phyloP scores from a whole-genome alignment of 78 protist species.

The Dictyostelium brefeldianum region DNA sequence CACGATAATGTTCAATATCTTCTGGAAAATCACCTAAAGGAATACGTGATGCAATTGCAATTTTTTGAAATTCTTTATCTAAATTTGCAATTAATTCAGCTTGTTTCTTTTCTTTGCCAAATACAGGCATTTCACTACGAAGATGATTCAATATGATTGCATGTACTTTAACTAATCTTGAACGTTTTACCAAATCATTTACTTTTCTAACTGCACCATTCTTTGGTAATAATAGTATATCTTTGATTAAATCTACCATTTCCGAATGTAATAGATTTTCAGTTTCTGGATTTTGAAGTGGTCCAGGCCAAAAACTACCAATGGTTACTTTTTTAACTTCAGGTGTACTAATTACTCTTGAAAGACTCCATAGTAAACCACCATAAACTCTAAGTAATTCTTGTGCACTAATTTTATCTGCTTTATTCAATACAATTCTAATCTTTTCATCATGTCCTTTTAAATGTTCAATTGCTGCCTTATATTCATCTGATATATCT shows the following conservation, averaged over 20 bases:
- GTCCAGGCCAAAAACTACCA: constrained; percentile 94
- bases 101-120: constrained; percentile 88
- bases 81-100: constrained; percentile 77
- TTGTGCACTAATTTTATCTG: constrained; percentile 90
- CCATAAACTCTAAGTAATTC: constrained; percentile 96
- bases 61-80: constrained; percentile 64
- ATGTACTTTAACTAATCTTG: constrained; percentile 86
- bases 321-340: constrained; percentile 94
- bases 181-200: constrained; percentile 93
- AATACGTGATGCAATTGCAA: constrained; percentile 45
- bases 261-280: constrained; percentile 79
- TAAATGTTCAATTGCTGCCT: constrained; percentile 82
- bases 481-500: constrained; percentile 93
- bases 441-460: constrained; percentile 93
- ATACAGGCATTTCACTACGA: constrained; percentile 86
- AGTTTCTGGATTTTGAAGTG: constrained; percentile 65
- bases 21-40: constrained; percentile 90
- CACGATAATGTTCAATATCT: constrained; percentile 61
- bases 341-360: constrained; percentile 86
- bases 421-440: constrained; percentile 94
- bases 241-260: constrained; percentile 74
- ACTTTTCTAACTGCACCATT: constrained; percentile 82
- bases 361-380: constrained; percentile 94
- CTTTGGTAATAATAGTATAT: constrained; percentile 82
- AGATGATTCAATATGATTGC: constrained; percentile 79